These are phyloP conservation scores for Luffa acutangula DNA, from an alignment of 306 rosid genomes.

Conservation along the genomic window DNA sequence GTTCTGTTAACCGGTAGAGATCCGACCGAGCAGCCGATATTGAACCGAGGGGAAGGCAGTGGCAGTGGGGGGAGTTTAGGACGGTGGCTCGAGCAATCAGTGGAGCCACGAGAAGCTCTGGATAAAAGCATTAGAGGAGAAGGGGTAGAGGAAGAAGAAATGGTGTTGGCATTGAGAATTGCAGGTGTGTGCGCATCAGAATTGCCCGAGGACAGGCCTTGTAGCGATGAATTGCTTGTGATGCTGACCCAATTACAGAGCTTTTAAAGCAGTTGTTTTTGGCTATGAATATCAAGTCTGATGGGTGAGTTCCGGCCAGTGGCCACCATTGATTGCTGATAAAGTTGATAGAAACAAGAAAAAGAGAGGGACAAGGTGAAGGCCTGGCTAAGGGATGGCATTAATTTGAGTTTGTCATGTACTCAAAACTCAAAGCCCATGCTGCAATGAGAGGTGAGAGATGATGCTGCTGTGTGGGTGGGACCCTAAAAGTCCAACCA, in stretches of 20 bases:
- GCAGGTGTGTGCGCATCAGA: neutral
- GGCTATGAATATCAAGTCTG: neutral
- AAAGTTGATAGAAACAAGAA: neutral
- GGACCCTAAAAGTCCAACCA: neutral
- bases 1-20: conserved; percentile 1
- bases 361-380: neutral
- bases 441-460: neutral
- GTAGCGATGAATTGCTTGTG: neutral
- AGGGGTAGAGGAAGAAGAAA: conserved; percentile 1
- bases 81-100: neutral
- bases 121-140: neutral
- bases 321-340: neutral
- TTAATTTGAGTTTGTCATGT: neutral
- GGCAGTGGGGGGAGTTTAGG: neutral
- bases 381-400: neutral
- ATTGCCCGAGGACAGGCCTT: conserved; percentile 1
- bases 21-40: neutral
- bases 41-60: neutral
- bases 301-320: neutral
- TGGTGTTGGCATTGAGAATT: conserved; percentile 5
- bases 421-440: neutral
- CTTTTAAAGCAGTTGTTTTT: neutral
- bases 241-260: conserved; percentile 2
- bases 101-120: neutral
- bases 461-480: neutral